Evolutionary conservation across 2,329 filamentous ascomycete genomes (phyloP).

Genomic region (Fusarium drepaniforme): DNA sequence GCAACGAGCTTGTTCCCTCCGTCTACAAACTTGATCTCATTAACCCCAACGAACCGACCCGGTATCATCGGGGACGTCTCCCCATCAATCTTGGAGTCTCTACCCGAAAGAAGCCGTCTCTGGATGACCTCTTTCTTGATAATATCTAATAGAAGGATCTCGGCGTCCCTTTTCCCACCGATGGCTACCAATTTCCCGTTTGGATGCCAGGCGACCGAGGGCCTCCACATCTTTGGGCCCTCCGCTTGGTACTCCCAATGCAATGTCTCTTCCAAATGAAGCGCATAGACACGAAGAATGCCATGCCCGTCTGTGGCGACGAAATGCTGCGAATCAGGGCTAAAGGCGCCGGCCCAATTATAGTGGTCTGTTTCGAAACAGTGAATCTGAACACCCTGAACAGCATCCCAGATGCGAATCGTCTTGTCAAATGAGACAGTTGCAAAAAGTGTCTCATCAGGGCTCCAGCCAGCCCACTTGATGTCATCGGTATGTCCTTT

Average conservation of each 20-base stretch:
- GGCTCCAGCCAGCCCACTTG: slow-evolving; percentile 28
- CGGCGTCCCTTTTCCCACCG: slow-evolving; percentile 13
- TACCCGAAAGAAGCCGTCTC: slow-evolving; percentile 3
- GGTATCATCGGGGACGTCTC: background rate
- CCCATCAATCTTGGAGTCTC: background rate
- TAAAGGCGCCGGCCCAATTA: slow-evolving; percentile 24
- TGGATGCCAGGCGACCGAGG: slow-evolving; percentile 22
- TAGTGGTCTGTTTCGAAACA: slow-evolving; percentile 14
- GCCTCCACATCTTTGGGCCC: background rate
- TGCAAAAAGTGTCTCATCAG: slow-evolving; percentile 19
- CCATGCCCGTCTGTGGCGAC: slow-evolving; percentile 8
- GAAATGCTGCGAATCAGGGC: slow-evolving; percentile 10
- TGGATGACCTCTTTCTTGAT: slow-evolving; percentile 1
- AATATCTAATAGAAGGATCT: slow-evolving; percentile 12
- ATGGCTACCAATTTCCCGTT: slow-evolving; percentile 13
- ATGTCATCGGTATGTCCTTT: slow-evolving; percentile 15
- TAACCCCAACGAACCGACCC: background rate
- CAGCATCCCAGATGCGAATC: slow-evolving; percentile 25
- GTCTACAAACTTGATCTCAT: slow-evolving; percentile 18
- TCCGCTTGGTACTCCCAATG: background rate
- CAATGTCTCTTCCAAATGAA: background rate
- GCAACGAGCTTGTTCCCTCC: slow-evolving; percentile 16
- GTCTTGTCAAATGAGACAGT: slow-evolving; percentile 21
- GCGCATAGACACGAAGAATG: slow-evolving; percentile 6
- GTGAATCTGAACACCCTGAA: background rate